Evolutionary conservation across 352 stramenopile genomes (phyloP).

Genomic region (Globisporangium abappressorium): DNA sequence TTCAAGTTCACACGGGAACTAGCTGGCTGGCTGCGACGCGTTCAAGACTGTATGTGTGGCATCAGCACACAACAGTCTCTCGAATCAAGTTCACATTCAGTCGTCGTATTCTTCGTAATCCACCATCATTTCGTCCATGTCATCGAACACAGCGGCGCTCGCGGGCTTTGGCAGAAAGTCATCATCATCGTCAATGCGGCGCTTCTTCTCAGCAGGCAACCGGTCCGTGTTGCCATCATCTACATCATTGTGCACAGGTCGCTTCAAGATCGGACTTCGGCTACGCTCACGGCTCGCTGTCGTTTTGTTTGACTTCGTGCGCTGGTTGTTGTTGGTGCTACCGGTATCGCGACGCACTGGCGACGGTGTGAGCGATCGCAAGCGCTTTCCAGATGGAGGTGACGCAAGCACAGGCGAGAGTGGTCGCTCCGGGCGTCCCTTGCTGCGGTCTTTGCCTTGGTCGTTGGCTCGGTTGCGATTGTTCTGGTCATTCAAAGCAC

Average conservation of each 20-base stretch:
- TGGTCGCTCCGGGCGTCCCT: background rate
- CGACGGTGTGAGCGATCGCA: slow-evolving; percentile 38
- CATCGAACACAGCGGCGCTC: slow-evolving; percentile 43
- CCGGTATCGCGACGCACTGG: slow-evolving; percentile 24
- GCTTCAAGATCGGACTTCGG: slow-evolving; percentile 12
- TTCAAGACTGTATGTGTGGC: background rate
- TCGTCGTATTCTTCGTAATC: slow-evolving; percentile 85
- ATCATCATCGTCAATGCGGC: slow-evolving; percentile 21
- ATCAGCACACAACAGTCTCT: slow-evolving; percentile 4
- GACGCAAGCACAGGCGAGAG: slow-evolving; percentile 5
- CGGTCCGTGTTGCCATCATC: background rate
- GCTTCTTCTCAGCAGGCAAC: slow-evolving; percentile 16
- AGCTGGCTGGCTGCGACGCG: background rate
- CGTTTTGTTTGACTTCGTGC: background rate
- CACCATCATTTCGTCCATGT: slow-evolving; percentile 77
- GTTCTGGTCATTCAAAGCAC: slow-evolving; percentile 29
- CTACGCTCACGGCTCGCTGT: background rate
- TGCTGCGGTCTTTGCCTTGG: slow-evolving; percentile 22
- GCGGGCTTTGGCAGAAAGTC: slow-evolving; percentile 33
- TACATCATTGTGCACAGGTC: background rate
- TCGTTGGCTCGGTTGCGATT: slow-evolving; percentile 32
- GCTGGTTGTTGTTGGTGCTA: slow-evolving; percentile 12
- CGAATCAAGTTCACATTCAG: slow-evolving; percentile 17
- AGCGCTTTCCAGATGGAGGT: slow-evolving; percentile 16
- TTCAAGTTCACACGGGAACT: background rate